Evolutionary conservation across 805 yeast genomes (phyloP).

Genomic region (Phaffomyces thermotolerans): DNA sequence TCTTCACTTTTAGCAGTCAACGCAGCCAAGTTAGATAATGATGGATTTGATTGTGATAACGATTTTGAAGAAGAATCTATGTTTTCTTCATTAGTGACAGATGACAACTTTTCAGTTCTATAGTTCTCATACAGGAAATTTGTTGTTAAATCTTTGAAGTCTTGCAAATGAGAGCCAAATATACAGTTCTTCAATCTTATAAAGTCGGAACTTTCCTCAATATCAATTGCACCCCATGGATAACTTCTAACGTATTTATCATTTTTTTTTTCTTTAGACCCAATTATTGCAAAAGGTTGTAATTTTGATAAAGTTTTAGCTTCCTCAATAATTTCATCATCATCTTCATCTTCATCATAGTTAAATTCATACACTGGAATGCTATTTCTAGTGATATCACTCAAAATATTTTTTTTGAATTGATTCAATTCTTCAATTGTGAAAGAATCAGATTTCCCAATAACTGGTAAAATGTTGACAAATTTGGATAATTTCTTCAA

Average conservation of each 20-base stretch:
- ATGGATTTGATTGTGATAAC: conserved; percentile 33
- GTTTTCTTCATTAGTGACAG: conserved; percentile 34
- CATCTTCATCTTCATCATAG: conserved; percentile 68
- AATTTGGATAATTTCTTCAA: conserved; percentile 67
- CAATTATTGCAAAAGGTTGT: conserved; percentile 72
- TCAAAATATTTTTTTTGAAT: conserved; percentile 53
- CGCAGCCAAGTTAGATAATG: conserved; percentile 58
- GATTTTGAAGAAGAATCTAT: background rate
- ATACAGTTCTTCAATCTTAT: conserved; percentile 56
- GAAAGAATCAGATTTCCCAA: conserved; percentile 66
- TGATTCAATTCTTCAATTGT: conserved; percentile 49
- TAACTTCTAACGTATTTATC: conserved; percentile 55
- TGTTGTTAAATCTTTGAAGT: conserved; percentile 74
- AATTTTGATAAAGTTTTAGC: conserved; percentile 50
- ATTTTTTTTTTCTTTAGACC: conserved; percentile 52
- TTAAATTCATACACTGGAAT: conserved; percentile 71
- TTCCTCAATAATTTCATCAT: conserved; percentile 61
- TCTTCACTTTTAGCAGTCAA: conserved; percentile 18
- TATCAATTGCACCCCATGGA: conserved; percentile 67
- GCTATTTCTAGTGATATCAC: conserved; percentile 59
- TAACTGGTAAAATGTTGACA: conserved; percentile 67
- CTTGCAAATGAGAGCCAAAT: conserved; percentile 78
- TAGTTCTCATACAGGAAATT: conserved; percentile 70
- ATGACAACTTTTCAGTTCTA: conserved; percentile 68
- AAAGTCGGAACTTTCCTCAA: conserved; percentile 47